Evolutionary conservation across 2,329 filamentous ascomycete species (phyloP), one percentile per base, ranked within the genome.

Genomic region (Onygena corvina): DNA sequence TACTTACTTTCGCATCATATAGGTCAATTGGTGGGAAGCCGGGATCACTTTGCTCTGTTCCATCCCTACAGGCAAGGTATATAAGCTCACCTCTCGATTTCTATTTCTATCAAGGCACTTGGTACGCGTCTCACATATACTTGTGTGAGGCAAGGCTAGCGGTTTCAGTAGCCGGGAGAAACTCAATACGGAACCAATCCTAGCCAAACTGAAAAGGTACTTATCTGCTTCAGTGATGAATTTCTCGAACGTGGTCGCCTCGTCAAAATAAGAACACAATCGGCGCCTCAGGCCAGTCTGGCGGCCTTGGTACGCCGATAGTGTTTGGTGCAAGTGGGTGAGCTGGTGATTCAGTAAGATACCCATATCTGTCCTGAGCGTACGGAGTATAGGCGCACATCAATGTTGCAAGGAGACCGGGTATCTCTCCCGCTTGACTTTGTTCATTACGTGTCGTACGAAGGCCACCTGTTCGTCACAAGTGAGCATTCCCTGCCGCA

Each of bases 401-500:
- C 27, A 5, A 5, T 29, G 27, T 5, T 29, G 11, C 27, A 11
- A 5, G 27, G 20, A 21, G 25, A 40, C 18, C 36, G 12, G 36
- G 25, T 40, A 18, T 40, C 11, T 18, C 18, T 40, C 36, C 36
- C 36, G 36, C 27, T 11, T 29, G 4, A 5, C 27, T 40, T 40
- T 40, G 9, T 23, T 40, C 36, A 11, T 5, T 29, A 29, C 11
- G 11, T 29, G n/a, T 21, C 18, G n/a, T n/a, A 40, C 14, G 14
- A 40, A 40, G 36, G 36, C 36, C 36, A 40, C 36, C 36, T 40
- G 36, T 40, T 40, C 36, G 36, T 40, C 36, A 11, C 36, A 40
- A 21, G n/a, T n/a, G 25, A 40, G 16, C 18, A 25, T n/a, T 40
- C 36, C 36, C 25, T 25, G 36, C 36, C 16, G 16, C n/a, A 23